A percentile compares a stretch with the other conserved stretches of the same genome.
These are phyloP conservation scores for Pythium aquatile DNA, from an alignment of 352 stramenopile species.

Conservation along the genomic window DNA sequence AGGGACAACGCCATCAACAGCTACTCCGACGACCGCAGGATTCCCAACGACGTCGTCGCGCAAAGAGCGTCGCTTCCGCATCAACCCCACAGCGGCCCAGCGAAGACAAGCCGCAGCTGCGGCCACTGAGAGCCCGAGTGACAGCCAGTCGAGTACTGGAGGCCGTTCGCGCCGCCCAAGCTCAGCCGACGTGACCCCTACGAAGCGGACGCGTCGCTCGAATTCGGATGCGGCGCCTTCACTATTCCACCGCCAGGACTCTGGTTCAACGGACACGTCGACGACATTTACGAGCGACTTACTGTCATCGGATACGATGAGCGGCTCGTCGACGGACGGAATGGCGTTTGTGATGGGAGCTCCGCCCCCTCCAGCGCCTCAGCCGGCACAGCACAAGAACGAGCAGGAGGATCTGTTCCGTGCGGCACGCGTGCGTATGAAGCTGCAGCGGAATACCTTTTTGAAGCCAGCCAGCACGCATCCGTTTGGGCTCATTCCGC, in stretches of 20 bases:
- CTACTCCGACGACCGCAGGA: slow-evolving; percentile 10
- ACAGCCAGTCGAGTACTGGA: slow-evolving; percentile 6
- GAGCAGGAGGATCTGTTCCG: slow-evolving; percentile 81
- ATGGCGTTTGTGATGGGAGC: slow-evolving; percentile 11
- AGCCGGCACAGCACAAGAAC: slow-evolving; percentile 41
- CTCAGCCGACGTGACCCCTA: background rate
- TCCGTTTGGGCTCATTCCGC: slow-evolving; percentile 29
- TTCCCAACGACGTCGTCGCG: slow-evolving; percentile 33
- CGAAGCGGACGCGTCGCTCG: slow-evolving; percentile 28
- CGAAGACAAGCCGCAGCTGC: slow-evolving; percentile 19
- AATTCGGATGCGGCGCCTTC: slow-evolving; percentile 27
- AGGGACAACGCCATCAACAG: background rate
- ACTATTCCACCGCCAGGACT: slow-evolving; percentile 1
- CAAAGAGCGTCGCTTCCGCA: slow-evolving; percentile 39
- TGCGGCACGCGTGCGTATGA: slow-evolving; percentile 73
- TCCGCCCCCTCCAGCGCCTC: background rate
- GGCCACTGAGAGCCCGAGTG: slow-evolving; percentile 9
- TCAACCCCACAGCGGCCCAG: slow-evolving; percentile 35
- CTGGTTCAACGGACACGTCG: slow-evolving; percentile 10
- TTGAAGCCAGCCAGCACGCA: slow-evolving; percentile 21
- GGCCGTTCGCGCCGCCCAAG: background rate
- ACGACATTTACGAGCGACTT: slow-evolving; percentile 21
- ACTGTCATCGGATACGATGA: slow-evolving; percentile 17
- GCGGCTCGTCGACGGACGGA: slow-evolving; percentile 24
- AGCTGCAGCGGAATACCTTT: slow-evolving; percentile 62